Conservation (phyloP, 805 yeast species). For the Candida michaelii region DNA sequence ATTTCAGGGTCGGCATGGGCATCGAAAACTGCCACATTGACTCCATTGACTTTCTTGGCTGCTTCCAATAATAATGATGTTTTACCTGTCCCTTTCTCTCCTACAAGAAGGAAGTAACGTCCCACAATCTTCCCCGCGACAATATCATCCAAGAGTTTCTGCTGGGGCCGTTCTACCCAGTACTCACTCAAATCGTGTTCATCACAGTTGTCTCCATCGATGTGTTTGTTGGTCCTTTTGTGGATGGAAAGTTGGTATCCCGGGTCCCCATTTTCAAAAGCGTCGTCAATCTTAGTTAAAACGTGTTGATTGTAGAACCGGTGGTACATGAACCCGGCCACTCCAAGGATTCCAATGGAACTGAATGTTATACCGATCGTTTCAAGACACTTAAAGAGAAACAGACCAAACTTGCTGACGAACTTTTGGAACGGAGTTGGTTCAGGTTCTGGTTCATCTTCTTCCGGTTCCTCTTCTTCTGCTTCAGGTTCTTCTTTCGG, state of each 20-base stretch:
- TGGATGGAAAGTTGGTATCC: conserved; percentile 61
- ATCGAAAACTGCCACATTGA: conserved; percentile 68
- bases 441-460: conserved; percentile 17
- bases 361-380: conserved; percentile 72
- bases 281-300: conserved; percentile 58
- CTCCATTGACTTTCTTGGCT: conserved; percentile 60
- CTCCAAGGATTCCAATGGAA: conserved; percentile 64
- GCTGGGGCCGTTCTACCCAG: conserved; percentile 77
- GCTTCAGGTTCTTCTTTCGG: conserved; percentile 5
- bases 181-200: conserved; percentile 20
- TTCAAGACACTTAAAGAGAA: conserved; percentile 51
- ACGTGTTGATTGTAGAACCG: conserved; percentile 59
- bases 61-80: conserved; percentile 73
- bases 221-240: conserved; percentile 35
- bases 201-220: conserved; percentile 24
- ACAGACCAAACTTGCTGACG: conserved; percentile 21
- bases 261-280: conserved; percentile 69
- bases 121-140: conserved; percentile 65
- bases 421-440: conserved; percentile 20
- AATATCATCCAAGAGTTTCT: conserved; percentile 60
- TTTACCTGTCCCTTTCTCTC: conserved; percentile 88
- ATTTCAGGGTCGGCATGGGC: conserved; percentile 87
- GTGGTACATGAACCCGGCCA: conserved; percentile 74
- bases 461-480: conserved; percentile 14
- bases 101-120: conserved; percentile 68